Conservation (phyloP, 257 asterid species). For the Ehretia macrophylla region DNA sequence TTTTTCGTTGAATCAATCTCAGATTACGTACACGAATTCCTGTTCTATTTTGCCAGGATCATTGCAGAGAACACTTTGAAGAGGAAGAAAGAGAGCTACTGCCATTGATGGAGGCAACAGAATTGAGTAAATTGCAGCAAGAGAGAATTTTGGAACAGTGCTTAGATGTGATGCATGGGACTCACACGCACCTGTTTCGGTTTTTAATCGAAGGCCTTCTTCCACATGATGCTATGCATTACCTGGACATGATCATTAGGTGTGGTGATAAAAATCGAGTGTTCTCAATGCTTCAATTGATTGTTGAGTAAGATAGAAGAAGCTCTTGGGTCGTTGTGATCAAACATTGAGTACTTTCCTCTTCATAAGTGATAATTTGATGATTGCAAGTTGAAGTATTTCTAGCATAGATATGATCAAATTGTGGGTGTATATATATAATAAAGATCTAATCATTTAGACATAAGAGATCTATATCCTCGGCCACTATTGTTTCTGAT, state of each 20-base stretch:
- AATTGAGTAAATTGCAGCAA: constrained; percentile 41
- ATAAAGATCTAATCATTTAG: too few relatives aligned
- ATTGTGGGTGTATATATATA: too few relatives aligned
- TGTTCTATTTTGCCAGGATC: constrained; percentile 36
- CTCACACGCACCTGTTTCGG: constrained; percentile 68
- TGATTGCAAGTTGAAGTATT: too few relatives aligned
- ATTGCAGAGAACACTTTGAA: constrained; percentile 73
- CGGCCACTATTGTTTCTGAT: too few relatives aligned
- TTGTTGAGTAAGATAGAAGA: too few relatives aligned
- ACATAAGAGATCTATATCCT: too few relatives aligned
- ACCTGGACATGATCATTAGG: constrained; percentile 69
- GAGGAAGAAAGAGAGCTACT: constrained; percentile 82
- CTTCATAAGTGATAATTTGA: too few relatives aligned
- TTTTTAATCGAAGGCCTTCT: constrained; percentile 85
- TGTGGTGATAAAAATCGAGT: constrained; percentile 65
- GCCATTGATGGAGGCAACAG: constrained; percentile 92
- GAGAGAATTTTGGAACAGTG: constrained; percentile 66
- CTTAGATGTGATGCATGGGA: constrained; percentile 79
- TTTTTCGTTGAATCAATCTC: too few relatives aligned
- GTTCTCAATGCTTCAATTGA: constrained; percentile 56
- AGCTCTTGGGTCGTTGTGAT: too few relatives aligned
- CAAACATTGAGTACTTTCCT: too few relatives aligned
- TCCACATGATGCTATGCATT: constrained; percentile 89
- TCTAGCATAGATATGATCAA: too few relatives aligned
- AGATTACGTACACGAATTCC: too few relatives aligned